Percentiles rank a stretch among this genome's conserved stretches.
Evolutionary conservation across 331 rosid genomes (phyloP).

Genomic region (Pyracantha coccinea): DNA sequence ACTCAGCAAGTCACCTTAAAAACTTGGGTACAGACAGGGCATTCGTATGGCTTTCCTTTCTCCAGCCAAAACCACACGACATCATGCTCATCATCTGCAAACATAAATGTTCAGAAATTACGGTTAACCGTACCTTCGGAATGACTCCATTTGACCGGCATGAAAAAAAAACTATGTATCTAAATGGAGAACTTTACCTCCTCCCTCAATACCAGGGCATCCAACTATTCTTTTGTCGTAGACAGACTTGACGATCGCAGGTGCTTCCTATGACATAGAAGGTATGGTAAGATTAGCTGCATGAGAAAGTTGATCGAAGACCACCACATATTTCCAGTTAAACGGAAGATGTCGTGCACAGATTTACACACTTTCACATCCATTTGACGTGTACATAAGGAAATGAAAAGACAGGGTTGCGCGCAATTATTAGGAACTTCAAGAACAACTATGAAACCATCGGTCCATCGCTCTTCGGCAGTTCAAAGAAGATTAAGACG

Average conservation of each 20-base stretch:
- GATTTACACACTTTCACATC: neutral
- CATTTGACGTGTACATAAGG: no score
- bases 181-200: slow-evolving; percentile 17
- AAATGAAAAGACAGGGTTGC: neutral
- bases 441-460: neutral
- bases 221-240: slow-evolving; percentile 41
- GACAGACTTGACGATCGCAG: slow-evolving; percentile 36
- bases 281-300: neutral
- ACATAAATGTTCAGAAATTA: neutral
- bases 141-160: neutral
- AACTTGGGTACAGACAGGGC: slow-evolving; percentile 37
- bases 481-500: neutral
- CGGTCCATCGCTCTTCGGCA: neutral
- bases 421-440: neutral
- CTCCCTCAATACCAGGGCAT: slow-evolving; percentile 44
- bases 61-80: slow-evolving; percentile 56
- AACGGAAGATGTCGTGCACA: neutral
- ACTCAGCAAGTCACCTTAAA: slow-evolving; percentile 20
- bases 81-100: slow-evolving; percentile 44
- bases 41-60: slow-evolving; percentile 40
- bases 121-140: neutral
- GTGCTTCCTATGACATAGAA: slow-evolving; percentile 25
- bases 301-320: neutral
- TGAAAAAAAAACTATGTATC: neutral
- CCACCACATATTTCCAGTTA: neutral